Conservation (phyloP, 164 flowering plant species). For the Tetrastigma voinierianum region DNA sequence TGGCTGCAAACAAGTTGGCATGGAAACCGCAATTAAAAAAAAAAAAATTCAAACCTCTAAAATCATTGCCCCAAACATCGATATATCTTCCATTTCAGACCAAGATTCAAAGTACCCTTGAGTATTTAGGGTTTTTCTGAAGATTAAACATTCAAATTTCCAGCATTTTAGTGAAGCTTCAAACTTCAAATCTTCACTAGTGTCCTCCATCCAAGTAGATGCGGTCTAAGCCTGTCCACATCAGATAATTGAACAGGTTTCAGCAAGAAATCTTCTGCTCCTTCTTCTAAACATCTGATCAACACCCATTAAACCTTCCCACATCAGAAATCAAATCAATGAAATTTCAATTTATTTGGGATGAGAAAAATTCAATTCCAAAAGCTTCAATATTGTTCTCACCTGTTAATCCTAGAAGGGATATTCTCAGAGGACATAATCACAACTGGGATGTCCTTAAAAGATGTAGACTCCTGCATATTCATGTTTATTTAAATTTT, state of each 20-base stretch:
- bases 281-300: slow-evolving; percentile 62
- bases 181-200: no score
- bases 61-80: no score
- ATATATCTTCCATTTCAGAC: no score
- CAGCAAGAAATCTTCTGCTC: slow-evolving; percentile 67
- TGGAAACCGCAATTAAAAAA: no score
- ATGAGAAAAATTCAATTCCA: neutral
- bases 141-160: no score
- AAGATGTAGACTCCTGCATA: slow-evolving; percentile 37
- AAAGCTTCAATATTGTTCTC: neutral
- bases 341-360: neutral
- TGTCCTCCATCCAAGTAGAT: slow-evolving; percentile 30
- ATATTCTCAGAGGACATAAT: slow-evolving; percentile 62
- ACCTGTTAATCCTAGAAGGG: slow-evolving; percentile 54
- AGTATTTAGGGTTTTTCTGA: no score
- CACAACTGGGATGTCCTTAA: slow-evolving; percentile 53
- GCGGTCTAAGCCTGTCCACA: slow-evolving; percentile 56
- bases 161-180: no score
- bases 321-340: neutral
- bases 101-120: no score
- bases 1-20: no score
- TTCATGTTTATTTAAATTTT: neutral
- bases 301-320: slow-evolving; percentile 6
- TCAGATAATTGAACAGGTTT: slow-evolving; percentile 64
- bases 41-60: no score